phyloP scores from a whole-genome alignment of 305 asterid species.

The Stenogyne calaminthoides region DNA sequence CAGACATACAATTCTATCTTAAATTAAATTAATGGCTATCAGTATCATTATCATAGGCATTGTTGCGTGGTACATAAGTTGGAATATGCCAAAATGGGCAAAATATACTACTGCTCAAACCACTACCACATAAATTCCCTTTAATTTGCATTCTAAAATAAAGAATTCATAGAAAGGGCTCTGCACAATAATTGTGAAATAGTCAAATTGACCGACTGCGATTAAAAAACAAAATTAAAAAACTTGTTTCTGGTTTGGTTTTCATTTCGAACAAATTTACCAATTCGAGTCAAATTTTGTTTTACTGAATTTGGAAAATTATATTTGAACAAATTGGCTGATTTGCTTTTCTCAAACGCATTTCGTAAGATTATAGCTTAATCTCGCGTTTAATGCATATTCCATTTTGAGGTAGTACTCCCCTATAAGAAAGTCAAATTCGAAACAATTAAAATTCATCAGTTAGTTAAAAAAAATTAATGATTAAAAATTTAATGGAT shows the following conservation, averaged over 20 bases:
- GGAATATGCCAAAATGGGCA: conserved; percentile 7
- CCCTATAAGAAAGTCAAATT: too few relatives aligned
- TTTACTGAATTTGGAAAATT: background rate
- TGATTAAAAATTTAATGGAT: too few relatives aligned
- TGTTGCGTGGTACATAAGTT: background rate
- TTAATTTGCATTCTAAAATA: background rate
- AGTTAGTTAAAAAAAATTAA: too few relatives aligned
- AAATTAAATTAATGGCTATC: too few relatives aligned
- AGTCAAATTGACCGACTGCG: background rate
- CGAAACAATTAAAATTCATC: too few relatives aligned
- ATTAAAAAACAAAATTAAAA: background rate
- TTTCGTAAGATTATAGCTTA: background rate
- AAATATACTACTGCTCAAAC: background rate
- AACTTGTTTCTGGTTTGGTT: background rate
- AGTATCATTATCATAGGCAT: background rate
- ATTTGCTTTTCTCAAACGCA: too few relatives aligned
- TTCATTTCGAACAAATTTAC: background rate
- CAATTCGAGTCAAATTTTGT: background rate
- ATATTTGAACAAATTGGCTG: too few relatives aligned
- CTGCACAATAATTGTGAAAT: background rate
- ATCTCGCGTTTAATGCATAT: too few relatives aligned
- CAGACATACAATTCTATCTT: too few relatives aligned
- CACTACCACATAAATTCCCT: conserved; percentile 9
- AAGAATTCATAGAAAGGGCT: background rate
- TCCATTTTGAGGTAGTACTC: background rate